A percentile compares a stretch with the other conserved stretches of the same genome.
Evolutionary conservation across 2,329 filamentous ascomycete species (phyloP).

Genomic region (Colletotrichum horii): DNA sequence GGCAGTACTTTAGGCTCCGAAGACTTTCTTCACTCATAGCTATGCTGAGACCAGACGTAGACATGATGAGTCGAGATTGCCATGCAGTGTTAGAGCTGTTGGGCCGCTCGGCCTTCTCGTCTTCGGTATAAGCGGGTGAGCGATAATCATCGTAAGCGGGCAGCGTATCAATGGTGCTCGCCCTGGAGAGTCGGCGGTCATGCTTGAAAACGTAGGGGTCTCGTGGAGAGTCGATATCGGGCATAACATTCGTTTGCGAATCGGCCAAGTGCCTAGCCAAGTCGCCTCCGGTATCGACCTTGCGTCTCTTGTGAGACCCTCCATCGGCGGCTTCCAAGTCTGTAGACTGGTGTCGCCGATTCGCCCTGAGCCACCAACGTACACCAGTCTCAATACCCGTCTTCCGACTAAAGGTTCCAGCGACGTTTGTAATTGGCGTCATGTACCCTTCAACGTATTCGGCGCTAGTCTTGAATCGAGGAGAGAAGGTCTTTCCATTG

Average conservation of each 20-base stretch:
- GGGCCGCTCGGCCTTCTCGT: conserved; percentile 36
- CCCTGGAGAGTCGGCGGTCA: conserved; percentile 64
- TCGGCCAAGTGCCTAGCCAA: conserved; percentile 18
- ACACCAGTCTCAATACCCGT: conserved; percentile 90
- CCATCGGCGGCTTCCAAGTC: conserved; percentile 51
- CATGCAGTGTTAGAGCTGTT: conserved; percentile 52
- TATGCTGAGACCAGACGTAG: conserved; percentile 87
- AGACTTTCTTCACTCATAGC: conserved; percentile 91
- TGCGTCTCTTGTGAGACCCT: conserved; percentile 63
- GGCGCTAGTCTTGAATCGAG: conserved; percentile 85
- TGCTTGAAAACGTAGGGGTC: conserved; percentile 29
- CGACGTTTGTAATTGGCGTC: conserved; percentile 84
- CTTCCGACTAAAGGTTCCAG: conserved; percentile 80
- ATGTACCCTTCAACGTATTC: conserved; percentile 91
- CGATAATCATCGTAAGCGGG: conserved; percentile 84
- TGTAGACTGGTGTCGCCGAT: conserved; percentile 54
- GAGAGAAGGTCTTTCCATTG: conserved; percentile 87
- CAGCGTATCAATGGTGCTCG: conserved; percentile 74
- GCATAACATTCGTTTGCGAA: conserved; percentile 10
- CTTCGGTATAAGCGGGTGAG: conserved; percentile 77
- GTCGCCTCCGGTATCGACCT: conserved; percentile 51
- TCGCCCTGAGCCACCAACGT: conserved; percentile 77
- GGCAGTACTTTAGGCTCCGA: conserved; percentile 82
- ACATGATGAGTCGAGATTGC: conserved; percentile 86
- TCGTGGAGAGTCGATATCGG: conserved; percentile 22